Evolutionary conservation across 768 basidiomycete species (phyloP).

Genomic region (Podaxis sp.): DNA sequence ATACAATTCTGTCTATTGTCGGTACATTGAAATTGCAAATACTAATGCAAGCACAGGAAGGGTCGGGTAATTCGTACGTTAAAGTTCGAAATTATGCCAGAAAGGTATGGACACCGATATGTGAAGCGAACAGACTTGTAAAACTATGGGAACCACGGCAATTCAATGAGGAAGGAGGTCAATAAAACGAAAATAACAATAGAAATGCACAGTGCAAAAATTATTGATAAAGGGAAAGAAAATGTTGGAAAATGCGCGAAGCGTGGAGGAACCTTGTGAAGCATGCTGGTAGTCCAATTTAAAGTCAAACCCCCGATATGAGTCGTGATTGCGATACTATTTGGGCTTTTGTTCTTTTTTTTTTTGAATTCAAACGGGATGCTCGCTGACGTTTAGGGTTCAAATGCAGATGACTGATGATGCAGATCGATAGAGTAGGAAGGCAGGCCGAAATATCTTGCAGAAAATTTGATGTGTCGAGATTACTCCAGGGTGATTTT

Average conservation of each 20-base stretch:
- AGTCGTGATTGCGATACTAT: slow-evolving; percentile 3
- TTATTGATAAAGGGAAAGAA: slow-evolving; percentile 14
- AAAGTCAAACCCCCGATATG: neutral
- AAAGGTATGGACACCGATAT: neutral
- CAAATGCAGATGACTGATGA: slow-evolving; percentile 16
- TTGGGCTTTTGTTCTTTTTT: neutral
- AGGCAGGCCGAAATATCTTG: slow-evolving; percentile 15
- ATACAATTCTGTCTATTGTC: slow-evolving; percentile 10
- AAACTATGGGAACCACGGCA: slow-evolving; percentile 10
- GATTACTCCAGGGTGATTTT: slow-evolving; percentile 14
- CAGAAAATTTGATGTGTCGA: slow-evolving; percentile 14
- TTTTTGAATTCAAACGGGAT: slow-evolving; percentile 9
- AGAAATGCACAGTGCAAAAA: slow-evolving; percentile 15
- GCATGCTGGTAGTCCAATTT: slow-evolving; percentile 12
- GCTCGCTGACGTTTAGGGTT: slow-evolving; percentile 2
- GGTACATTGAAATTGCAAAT: slow-evolving; percentile 13
- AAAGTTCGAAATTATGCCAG: neutral
- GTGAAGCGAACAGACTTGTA: slow-evolving; percentile 9
- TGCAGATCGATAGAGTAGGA: slow-evolving; percentile 13
- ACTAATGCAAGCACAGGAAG: slow-evolving; percentile 10
- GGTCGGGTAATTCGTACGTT: neutral
- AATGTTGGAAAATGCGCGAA: slow-evolving; percentile 11
- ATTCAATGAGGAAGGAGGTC: slow-evolving; percentile 5
- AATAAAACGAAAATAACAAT: slow-evolving; percentile 12
- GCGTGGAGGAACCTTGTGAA: slow-evolving; percentile 6